phyloP scores from a whole-genome alignment of 148 eudicot genomes.

The Fagopyrum esculentum region DNA sequence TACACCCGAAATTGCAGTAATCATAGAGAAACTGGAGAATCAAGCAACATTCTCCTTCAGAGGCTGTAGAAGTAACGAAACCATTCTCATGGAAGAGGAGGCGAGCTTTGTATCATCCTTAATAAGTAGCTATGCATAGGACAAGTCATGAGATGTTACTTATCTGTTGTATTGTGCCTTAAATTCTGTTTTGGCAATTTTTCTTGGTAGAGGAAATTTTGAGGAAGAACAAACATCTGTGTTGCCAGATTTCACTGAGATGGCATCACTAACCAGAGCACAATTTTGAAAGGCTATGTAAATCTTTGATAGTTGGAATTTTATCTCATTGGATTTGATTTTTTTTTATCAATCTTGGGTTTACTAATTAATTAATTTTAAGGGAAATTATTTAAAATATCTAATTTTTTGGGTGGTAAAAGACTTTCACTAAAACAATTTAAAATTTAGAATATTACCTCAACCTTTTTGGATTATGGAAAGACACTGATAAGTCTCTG shows the following conservation, averaged over 20 bases:
- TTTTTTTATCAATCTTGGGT: background rate
- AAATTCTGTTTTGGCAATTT: background rate
- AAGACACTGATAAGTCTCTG: no score
- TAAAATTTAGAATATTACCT: no score
- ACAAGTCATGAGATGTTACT: background rate
- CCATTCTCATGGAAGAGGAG: background rate
- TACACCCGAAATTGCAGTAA: background rate
- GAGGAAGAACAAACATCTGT: background rate
- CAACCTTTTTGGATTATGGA: no score
- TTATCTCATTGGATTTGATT: background rate
- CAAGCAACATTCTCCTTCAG: background rate
- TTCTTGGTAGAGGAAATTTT: background rate
- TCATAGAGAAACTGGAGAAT: background rate
- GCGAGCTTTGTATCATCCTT: background rate
- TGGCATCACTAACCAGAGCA: background rate
- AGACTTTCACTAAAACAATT: no score
- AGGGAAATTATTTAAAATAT: no score
- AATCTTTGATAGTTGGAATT: background rate
- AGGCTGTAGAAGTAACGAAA: background rate
- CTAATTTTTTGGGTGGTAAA: no score
- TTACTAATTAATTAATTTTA: no score
- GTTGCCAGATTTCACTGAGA: background rate
- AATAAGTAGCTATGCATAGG: background rate
- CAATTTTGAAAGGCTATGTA: background rate
- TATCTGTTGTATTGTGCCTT: background rate